Percentiles rank a stretch among this genome's conserved stretches.
These are phyloP conservation scores for Globisporangium ultimum DNA, from an alignment of 352 stramenopile species.

Conservation along the genomic window DNA sequence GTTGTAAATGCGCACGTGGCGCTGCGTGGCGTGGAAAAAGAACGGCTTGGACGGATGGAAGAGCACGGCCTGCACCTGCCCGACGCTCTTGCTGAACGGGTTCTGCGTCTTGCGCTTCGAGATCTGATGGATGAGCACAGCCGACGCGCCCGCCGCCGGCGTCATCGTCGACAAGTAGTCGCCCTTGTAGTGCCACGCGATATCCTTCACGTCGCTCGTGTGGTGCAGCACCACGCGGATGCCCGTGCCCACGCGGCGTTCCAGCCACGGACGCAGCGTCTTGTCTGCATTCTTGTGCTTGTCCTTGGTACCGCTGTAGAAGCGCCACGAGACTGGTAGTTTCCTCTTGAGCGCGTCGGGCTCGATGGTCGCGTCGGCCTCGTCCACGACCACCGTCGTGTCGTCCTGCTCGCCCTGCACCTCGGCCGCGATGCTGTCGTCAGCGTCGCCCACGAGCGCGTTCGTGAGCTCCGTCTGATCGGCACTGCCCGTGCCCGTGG, in stretches of 20 bases:
- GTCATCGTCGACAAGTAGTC: slow-evolving; percentile 98
- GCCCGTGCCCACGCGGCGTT: slow-evolving; percentile 74
- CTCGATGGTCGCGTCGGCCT: slow-evolving; percentile 67
- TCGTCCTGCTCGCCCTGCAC: slow-evolving; percentile 38
- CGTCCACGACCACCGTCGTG: slow-evolving; percentile 48
- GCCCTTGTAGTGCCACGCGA: slow-evolving; percentile 98
- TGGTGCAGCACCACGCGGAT: slow-evolving; percentile 87
- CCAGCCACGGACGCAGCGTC: slow-evolving; percentile 49
- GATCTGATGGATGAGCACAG: slow-evolving; percentile 98
- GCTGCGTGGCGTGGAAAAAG: slow-evolving; percentile 99
- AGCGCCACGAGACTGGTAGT: slow-evolving; percentile 90
- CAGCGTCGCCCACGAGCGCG: slow-evolving; percentile 88
- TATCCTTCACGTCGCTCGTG: slow-evolving; percentile 88
- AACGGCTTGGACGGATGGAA: slow-evolving; percentile 99
- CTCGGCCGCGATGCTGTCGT: slow-evolving; percentile 58
- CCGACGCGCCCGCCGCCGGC: slow-evolving; percentile 82
- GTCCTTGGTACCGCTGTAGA: slow-evolving; percentile 81
- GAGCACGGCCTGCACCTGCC: slow-evolving; percentile 92
- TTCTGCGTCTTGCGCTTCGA: slow-evolving; percentile 96
- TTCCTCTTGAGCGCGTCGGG: slow-evolving; percentile 81
- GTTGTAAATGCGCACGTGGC: slow-evolving; percentile 98
- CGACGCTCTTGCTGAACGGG: slow-evolving; percentile 95
- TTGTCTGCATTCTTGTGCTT: slow-evolving; percentile 57
- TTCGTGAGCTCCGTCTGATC: slow-evolving; percentile 95
- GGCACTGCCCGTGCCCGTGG: slow-evolving; percentile 91